These are phyloP conservation scores for Colletotrichum eleusines DNA, from an alignment of 2,329 filamentous ascomycete species.

Conservation along the genomic window DNA sequence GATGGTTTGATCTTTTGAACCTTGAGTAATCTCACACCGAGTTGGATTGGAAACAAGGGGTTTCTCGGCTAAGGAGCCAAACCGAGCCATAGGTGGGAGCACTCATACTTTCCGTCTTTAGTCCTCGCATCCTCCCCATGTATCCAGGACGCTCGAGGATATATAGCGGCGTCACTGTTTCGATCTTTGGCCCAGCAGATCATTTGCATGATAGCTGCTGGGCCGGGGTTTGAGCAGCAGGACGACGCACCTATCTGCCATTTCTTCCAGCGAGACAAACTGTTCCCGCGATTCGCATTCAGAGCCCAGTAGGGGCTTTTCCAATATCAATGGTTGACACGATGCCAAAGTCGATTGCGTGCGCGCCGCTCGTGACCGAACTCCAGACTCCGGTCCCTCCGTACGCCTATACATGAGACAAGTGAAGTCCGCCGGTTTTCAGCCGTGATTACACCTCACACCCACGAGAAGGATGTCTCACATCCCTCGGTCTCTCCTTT, in stretches of 20 bases:
- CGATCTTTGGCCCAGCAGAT: neutral
- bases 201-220: neutral
- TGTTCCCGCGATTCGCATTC: conserved; percentile 5
- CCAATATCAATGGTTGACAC: conserved; percentile 29
- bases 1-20: neutral
- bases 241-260: conserved; percentile 2
- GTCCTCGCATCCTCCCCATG: neutral
- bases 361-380: conserved; percentile 24
- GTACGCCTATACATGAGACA: conserved; percentile 26
- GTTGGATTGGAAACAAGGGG: neutral
- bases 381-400: conserved; percentile 36
- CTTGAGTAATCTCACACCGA: neutral
- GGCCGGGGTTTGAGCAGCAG: neutral
- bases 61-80: neutral
- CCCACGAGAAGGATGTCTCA: neutral
- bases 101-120: neutral
- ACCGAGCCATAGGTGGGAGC: neutral
- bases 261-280: neutral
- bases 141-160: neutral
- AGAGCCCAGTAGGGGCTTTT: conserved; percentile 11
- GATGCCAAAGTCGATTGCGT: conserved; percentile 8
- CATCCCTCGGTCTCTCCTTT: neutral
- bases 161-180: neutral
- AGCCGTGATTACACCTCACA: neutral
- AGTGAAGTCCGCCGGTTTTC: neutral